A percentile compares a stretch with the other conserved stretches of the same genome.
phyloP scores from a whole-genome alignment of 140 eudicot genomes.

The Oenanthe javanica region DNA sequence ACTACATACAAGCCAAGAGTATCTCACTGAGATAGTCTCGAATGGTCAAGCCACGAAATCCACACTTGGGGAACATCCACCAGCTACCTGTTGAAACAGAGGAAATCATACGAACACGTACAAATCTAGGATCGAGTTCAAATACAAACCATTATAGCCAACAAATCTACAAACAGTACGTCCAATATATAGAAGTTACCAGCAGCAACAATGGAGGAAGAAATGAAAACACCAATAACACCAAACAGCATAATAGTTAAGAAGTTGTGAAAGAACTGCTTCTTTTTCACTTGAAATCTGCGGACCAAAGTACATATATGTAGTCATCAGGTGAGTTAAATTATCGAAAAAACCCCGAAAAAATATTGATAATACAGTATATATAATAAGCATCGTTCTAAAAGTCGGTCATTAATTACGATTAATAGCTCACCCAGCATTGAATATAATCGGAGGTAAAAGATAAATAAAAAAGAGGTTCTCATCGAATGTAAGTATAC shows the following conservation, averaged over 20 bases:
- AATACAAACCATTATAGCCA: background rate
- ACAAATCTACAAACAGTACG: background rate
- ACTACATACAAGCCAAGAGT: background rate
- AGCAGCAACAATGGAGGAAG: constrained; percentile 61
- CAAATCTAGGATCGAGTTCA: background rate
- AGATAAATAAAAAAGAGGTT: constrained; percentile 84
- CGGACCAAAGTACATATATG: constrained; percentile 15
- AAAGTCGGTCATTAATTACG: too few species aligned
- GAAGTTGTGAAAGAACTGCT: constrained; percentile 87
- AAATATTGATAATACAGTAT: too few species aligned
- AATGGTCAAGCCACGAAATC: constrained; percentile 49
- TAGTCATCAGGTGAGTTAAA: background rate
- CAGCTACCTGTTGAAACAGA: constrained; percentile 47
- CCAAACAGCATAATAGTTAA: constrained; percentile 87
- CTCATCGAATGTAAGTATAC: constrained; percentile 70
- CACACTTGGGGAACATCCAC: constrained; percentile 72
- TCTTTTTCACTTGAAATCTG: constrained; percentile 98
- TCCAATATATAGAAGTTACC: constrained; percentile 34
- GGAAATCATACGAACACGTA: background rate
- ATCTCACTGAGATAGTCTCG: constrained; percentile 73
- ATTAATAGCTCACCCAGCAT: constrained; percentile 99
- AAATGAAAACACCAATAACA: constrained; percentile 80
- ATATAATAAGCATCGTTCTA: too few species aligned
- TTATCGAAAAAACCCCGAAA: background rate
- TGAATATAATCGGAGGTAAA: constrained; percentile 90